Evolutionary conservation across 768 basidiomycete species (phyloP), one percentile per base, ranked within the genome.

Genomic region (Peribolospora baueri): DNA sequence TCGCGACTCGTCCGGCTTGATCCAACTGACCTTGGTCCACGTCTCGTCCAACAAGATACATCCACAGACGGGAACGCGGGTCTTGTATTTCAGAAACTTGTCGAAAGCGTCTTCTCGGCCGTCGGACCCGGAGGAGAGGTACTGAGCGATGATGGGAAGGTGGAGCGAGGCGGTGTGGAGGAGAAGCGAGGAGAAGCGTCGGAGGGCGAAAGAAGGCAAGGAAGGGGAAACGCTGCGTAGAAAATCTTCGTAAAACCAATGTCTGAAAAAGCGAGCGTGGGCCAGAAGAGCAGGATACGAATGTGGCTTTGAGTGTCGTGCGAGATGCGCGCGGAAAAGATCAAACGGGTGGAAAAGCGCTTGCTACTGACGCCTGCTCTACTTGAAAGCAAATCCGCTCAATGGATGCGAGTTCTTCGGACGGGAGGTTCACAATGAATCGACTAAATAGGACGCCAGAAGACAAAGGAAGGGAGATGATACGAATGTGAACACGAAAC

Each of bases 171-270:
- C 88, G 53, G 77, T 77, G 59, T 77, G 76, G 69, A 95, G 88
- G 63, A 97, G 71, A 72, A 84, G 81, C 52, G 82, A 81, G 40
- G 87, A 91, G 69, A 98, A 98, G 63, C 78, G 81, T 72, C 90
- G 87, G 62, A 97, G 77, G 13, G 81, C 77, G 57, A 87, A 72
- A 1, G 87, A 82, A 1, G 87, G 91, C 47, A 95, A 79, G 56
- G 78, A 76, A 7, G 81, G 79, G 56, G 87, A 83, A 68, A 83
- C 77, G 66, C 90, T 87, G 47, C 93, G 83, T 59, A 97, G 79
- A 62, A 93, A 97, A 67, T 98, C 93, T 72, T 97, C 93, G 63
- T 98, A 98, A 68, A 85, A 98, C 91, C 91, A 98, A 66, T 95
- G 91, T n/a, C 90, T 93, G 64, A 7, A 48, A 25, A 25, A 25